These are phyloP conservation scores for Globisporangium ultimum DNA, from an alignment of 352 stramenopile species.

Conservation along the genomic window DNA sequence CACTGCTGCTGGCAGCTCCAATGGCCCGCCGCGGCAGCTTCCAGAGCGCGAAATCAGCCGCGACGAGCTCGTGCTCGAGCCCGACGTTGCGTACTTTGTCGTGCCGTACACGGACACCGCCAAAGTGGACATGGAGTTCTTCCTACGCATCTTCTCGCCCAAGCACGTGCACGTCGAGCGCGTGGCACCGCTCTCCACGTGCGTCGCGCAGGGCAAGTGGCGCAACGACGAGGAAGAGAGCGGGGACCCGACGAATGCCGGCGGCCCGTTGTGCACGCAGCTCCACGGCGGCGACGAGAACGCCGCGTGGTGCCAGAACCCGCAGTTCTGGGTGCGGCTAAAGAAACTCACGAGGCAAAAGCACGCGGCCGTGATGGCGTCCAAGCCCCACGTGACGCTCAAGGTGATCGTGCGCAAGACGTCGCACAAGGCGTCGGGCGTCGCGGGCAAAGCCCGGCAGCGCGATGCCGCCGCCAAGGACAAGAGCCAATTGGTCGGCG, in stretches of 20 bases:
- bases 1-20: too few relatives aligned
- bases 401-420: constrained; percentile 76
- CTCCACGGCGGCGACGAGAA: constrained; percentile 50
- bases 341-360: constrained; percentile 19
- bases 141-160: constrained; percentile 81
- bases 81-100: constrained; percentile 71
- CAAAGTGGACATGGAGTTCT: constrained; percentile 89
- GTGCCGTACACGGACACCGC: constrained; percentile 77
- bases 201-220: constrained; percentile 66
- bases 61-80: constrained; percentile 71
- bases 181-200: constrained; percentile 60
- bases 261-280: constrained; percentile 64
- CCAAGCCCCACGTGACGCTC: constrained; percentile 50
- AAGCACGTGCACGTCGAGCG: constrained; percentile 72
- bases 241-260: constrained; percentile 58
- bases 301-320: constrained; percentile 81
- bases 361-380: constrained; percentile 25
- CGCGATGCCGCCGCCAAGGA: constrained; percentile 61
- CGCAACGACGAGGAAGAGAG: constrained; percentile 43
- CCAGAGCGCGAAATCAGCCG: constrained; percentile 81
- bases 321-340: constrained; percentile 83
- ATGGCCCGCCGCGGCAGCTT: constrained; percentile 26
- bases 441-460: constrained; percentile 41
- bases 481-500: constrained; percentile 52
- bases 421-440: constrained; percentile 36